These are phyloP conservation scores for Aspergillus incahuasiensis DNA, from an alignment of 495 filamentous ascomycete genomes.

Conservation along the genomic window DNA sequence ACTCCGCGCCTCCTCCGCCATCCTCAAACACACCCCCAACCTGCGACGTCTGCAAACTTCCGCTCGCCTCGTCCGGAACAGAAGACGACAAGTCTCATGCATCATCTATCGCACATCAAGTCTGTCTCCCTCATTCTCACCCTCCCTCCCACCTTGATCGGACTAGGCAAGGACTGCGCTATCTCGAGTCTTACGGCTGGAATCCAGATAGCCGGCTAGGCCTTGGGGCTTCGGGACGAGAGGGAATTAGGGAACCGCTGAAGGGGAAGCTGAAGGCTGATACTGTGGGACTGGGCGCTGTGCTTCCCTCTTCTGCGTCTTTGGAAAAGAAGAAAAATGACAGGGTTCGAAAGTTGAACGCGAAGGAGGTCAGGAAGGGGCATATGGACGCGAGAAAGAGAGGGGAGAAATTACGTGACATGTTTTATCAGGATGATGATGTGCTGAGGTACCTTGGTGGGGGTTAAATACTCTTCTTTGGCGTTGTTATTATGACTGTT, in stretches of 20 bases:
- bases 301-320: conserved; percentile 16
- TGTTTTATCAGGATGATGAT: conserved; percentile 67
- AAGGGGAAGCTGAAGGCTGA: conserved; percentile 69
- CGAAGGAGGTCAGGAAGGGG: conserved; percentile 61
- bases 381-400: conserved; percentile 57
- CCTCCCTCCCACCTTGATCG: conserved; percentile 82
- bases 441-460: conserved; percentile 67
- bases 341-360: conserved; percentile 59
- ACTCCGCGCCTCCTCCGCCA: conserved; percentile 4
- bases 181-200: conserved; percentile 78
- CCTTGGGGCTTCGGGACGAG: conserved; percentile 59
- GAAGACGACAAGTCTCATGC: conserved; percentile 49
- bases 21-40: background rate
- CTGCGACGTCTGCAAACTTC: conserved; percentile 59
- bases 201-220: conserved; percentile 76
- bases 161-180: conserved; percentile 66
- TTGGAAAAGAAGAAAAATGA: conserved; percentile 41
- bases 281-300: conserved; percentile 64
- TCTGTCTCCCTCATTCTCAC: conserved; percentile 72
- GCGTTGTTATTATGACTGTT: background rate
- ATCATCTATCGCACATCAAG: conserved; percentile 74
- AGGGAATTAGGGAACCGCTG: conserved; percentile 73
- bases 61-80: conserved; percentile 27
- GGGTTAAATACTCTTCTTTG: conserved; percentile 2
- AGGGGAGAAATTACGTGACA: conserved; percentile 55